A percentile compares a stretch with the other conserved stretches of the same genome.
phyloP scores from a whole-genome alignment of 164 flowering plant species.

The Tetrastigma voinierianum region DNA sequence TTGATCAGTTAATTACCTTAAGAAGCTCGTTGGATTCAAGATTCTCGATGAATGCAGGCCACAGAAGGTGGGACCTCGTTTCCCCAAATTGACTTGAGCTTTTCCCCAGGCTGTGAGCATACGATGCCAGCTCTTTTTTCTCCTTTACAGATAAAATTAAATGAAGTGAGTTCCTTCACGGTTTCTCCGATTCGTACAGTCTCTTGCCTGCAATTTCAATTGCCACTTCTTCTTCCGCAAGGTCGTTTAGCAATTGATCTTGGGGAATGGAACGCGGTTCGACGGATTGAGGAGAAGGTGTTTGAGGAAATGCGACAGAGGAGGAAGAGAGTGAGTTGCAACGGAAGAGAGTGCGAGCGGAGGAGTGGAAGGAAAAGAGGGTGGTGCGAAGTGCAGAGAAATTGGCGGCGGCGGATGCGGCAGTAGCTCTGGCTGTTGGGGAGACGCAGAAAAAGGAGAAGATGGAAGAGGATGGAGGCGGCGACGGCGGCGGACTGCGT shows the following conservation, averaged over 20 bases:
- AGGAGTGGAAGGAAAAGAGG: neutral
- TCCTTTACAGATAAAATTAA: conserved; percentile 51
- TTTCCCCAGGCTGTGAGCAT: conserved; percentile 85
- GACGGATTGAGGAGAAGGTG: neutral
- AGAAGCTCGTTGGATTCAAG: conserved; percentile 89
- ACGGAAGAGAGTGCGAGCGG: conserved; percentile 2
- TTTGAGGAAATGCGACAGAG: too few species aligned
- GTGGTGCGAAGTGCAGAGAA: neutral
- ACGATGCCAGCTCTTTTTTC: conserved; percentile 82
- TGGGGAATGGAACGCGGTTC: neutral
- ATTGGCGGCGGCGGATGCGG: neutral
- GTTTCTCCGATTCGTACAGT: conserved; percentile 14
- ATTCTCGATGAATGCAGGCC: conserved; percentile 71
- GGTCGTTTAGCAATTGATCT: neutral
- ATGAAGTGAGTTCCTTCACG: conserved; percentile 19
- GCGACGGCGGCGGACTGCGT: conserved; percentile 4
- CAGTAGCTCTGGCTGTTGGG: neutral
- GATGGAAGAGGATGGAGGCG: neutral
- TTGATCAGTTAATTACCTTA: conserved; percentile 49
- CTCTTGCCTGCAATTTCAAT: conserved; percentile 2
- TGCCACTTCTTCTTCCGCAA: conserved; percentile 2
- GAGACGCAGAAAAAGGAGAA: conserved; percentile 7
- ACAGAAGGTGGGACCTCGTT: conserved; percentile 79
- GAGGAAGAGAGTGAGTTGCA: neutral
- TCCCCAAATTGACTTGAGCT: conserved; percentile 89